Evolutionary conservation across 1,284 basidiomycete species (phyloP).

Genomic region (Omphalotus olearius): DNA sequence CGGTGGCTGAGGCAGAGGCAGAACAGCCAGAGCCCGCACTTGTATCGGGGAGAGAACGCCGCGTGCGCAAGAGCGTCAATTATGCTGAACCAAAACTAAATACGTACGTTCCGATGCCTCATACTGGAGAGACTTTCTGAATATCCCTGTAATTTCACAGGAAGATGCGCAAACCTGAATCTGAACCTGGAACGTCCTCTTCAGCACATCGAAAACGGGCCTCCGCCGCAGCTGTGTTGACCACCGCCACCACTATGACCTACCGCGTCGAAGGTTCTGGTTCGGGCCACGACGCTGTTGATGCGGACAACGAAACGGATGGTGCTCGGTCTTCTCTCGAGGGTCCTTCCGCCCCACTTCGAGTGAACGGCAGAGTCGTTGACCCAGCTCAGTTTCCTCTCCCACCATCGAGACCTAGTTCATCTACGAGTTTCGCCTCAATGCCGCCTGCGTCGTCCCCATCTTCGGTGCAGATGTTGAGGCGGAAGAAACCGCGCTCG

Average conservation of each 20-base stretch:
- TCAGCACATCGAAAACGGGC: constrained; percentile 30
- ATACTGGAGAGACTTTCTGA: constrained; percentile 14
- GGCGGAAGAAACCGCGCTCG: constrained; percentile 7
- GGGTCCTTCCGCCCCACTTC: constrained; percentile 8
- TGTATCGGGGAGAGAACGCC: constrained; percentile 54
- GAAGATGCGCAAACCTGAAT: constrained; percentile 88
- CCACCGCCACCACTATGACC: constrained; percentile 20
- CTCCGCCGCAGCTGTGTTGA: constrained; percentile 32
- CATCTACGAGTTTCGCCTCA: not conserved
- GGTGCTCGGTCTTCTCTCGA: constrained; percentile 21
- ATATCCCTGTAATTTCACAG: constrained; percentile 32
- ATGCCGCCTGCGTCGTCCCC: not conserved
- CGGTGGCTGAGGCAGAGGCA: constrained; percentile 37
- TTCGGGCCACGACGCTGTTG: constrained; percentile 1
- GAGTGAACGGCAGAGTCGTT: constrained; percentile 3
- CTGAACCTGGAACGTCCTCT: constrained; percentile 30
- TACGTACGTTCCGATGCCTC: constrained; percentile 55
- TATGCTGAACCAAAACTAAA: constrained; percentile 88
- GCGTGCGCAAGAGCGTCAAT: constrained; percentile 78
- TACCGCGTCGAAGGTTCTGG: constrained; percentile 16
- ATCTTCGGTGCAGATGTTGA: not conserved
- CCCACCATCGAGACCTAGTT: constrained; percentile 21
- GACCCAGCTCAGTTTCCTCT: constrained; percentile 31
- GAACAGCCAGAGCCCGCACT: constrained; percentile 29
- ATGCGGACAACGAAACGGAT: constrained; percentile 26